Evolutionary conservation across 208 protist species (phyloP), one percentile per base, ranked within the genome.

Genomic region (Crithidia acanthocephali): DNA sequence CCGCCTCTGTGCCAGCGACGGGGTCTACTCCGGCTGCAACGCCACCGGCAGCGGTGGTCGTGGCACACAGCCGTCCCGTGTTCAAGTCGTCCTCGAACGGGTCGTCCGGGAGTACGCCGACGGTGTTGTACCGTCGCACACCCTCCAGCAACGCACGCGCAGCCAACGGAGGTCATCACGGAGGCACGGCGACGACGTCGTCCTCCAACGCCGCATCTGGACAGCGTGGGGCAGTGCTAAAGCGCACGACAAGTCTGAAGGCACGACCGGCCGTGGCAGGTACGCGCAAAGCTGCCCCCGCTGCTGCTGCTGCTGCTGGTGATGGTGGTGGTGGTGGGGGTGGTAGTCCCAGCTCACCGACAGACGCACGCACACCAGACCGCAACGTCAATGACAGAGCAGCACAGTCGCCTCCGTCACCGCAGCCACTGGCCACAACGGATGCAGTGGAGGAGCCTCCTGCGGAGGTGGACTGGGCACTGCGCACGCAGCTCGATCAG

Each of bases 401-500:
- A 23, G 16, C 48, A 9, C 15, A 53, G 13, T 53, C 9, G 2
- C 18, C 30, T 5, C 22, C 56, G 30, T 45, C 35, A 30, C n/a
- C 18, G n/a, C 2, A 16, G 33, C n/a, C 44, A n/a, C 6, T 48
- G 5, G 44, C 44, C 4, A n/a, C 44, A 44, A 25, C 30, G 0
- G n/a, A 0, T 10, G n/a, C 27, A n/a, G n/a, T 42, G 30, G n/a
- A 40, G 42, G 32, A 20, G 37, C 52, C 13, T 7, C 47, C 15
- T 13, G 18, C 27, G n/a, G 63, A 67, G 16, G 11, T 61, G 25
- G 53, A 69, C 35, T 25, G 35, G 16, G 35, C 44, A 10, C 16
- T 65, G 51, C 62, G 60, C 25, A 47, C 58, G 6, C 59, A 80
- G 47, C 44, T 90, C 27, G 83, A 84, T 30, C 76, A 94, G 64